Evolutionary conservation across 768 basidiomycete genomes (phyloP), one percentile per base, ranked within the genome.

Genomic region (Termitomyces sp.): DNA sequence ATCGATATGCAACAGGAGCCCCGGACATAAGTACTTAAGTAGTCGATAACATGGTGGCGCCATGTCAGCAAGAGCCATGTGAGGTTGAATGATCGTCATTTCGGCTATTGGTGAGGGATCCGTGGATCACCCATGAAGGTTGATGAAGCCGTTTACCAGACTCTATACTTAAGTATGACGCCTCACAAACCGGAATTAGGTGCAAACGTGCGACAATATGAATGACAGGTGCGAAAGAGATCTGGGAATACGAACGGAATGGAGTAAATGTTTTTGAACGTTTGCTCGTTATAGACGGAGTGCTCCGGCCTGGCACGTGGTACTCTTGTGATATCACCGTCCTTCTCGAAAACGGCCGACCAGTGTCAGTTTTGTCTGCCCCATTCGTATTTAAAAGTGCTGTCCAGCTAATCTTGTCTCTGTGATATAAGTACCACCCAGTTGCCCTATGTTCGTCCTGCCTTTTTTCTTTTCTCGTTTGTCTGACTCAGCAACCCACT

Each of bases 251-350:
- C 51, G 36, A 33, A 54, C 45, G 57, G 50, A 54, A 52, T 57
- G 59, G 45, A 57, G 45, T 57, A 60, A 60, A 57, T 57, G 51
- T 60, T 56, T 49, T 56, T 63, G 59, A 63, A 63, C 59, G 62
- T 63, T 63, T 60, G 57, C 32, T 49, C 10, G 28, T 16, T 47
- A n/a, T n/a, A 48, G 55, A 59, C 68, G 68, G 70, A 63, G 64
- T 66, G 58, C 60, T 67, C 67, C 68, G 71, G 63, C 56, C 54
- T 62, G 16, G 66, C 71, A 72, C 72, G 70, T 72, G 73, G 66
- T 56, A 6, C 40, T 50, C 43, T 57, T 55, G 54, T 65, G 63
- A 70, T 61, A 65, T 64, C 59, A 63, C 59, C 42, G 45, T 20
- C 5, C 42, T 45, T 45, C 43, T 62, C 43, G 46, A 59, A 59